phyloP scores from a whole-genome alignment of 2,329 filamentous ascomycete genomes.

The Sporothrix schenckii region DNA sequence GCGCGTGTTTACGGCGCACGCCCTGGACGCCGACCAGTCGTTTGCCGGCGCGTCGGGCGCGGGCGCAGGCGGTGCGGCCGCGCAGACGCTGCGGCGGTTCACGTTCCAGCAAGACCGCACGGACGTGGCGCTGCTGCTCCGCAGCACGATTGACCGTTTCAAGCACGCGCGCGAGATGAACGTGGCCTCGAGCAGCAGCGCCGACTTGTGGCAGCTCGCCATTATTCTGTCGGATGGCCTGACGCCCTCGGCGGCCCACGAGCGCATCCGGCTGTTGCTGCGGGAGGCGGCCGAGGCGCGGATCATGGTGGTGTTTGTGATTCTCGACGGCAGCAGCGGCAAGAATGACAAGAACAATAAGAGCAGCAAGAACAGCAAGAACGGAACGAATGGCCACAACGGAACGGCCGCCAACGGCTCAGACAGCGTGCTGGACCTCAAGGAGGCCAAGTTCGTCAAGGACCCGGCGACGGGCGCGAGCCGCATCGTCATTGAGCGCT shows the following conservation, averaged over 20 bases:
- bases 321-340: constrained; percentile 73
- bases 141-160: constrained; percentile 79
- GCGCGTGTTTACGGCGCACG: constrained; percentile 80
- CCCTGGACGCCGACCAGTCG: constrained; percentile 72
- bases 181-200: constrained; percentile 43
- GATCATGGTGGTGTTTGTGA: constrained; percentile 98
- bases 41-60: constrained; percentile 54
- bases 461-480: constrained; percentile 60
- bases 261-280: constrained; percentile 77
- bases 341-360: background rate
- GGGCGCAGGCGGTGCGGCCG: constrained; percentile 71
- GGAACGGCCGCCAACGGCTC: constrained; percentile 40
- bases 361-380: constrained; percentile 36
- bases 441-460: constrained; percentile 79
- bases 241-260: constrained; percentile 79
- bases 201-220: constrained; percentile 92
- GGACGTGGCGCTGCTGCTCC: constrained; percentile 78
- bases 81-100: constrained; percentile 82
- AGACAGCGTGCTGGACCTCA: constrained; percentile 81
- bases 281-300: constrained; percentile 87
- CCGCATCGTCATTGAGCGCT: constrained; percentile 80
- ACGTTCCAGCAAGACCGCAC: constrained; percentile 83
- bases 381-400: constrained; percentile 39
- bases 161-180: constrained; percentile 65
- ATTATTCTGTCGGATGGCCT: constrained; percentile 93